Percentiles rank a stretch among this genome's conserved stretches.
phyloP scores from a whole-genome alignment of 352 stramenopile species.

The Pythium myriotylum region DNA sequence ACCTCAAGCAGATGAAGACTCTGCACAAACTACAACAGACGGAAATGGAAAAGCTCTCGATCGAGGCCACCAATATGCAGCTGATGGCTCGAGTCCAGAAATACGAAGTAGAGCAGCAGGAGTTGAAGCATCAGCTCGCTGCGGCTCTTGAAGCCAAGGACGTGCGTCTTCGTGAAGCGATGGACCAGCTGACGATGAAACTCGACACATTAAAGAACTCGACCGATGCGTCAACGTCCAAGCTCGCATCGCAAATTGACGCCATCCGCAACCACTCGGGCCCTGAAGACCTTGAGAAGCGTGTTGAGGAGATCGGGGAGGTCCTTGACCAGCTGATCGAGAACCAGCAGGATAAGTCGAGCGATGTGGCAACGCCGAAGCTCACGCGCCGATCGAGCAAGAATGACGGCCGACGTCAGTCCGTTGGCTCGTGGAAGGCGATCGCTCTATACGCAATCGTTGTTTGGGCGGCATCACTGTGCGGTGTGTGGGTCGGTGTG shows the following conservation, averaged over 20 bases:
- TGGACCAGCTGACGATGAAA: constrained; percentile 17
- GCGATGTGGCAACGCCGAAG: background rate
- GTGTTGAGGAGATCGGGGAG: constrained; percentile 23
- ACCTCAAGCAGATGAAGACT: constrained; percentile 41
- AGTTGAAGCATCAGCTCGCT: constrained; percentile 35
- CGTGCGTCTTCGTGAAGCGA: constrained; percentile 5
- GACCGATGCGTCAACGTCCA: constrained; percentile 10
- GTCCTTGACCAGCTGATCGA: constrained; percentile 24
- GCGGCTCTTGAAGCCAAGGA: constrained; percentile 19
- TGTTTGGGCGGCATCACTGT: constrained; percentile 15
- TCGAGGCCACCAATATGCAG: constrained; percentile 36
- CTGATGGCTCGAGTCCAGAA: constrained; percentile 34
- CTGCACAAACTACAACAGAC: constrained; percentile 35
- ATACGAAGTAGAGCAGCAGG: constrained; percentile 38
- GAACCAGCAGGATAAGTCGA: constrained; percentile 7
- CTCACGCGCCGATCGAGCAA: constrained; percentile 9
- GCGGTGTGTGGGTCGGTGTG: constrained; percentile 23
- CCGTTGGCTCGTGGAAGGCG: constrained; percentile 25
- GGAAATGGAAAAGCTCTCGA: constrained; percentile 38
- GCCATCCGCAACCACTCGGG: constrained; percentile 6
- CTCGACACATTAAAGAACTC: constrained; percentile 19
- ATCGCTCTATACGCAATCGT: constrained; percentile 19
- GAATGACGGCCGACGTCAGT: constrained; percentile 7
- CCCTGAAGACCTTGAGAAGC: constrained; percentile 19
- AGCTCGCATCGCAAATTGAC: constrained; percentile 13